A percentile compares a stretch with the other conserved stretches of the same genome.
phyloP scores from a whole-genome alignment of 2,329 filamentous ascomycete species.

The Aureobasidium sp. region DNA sequence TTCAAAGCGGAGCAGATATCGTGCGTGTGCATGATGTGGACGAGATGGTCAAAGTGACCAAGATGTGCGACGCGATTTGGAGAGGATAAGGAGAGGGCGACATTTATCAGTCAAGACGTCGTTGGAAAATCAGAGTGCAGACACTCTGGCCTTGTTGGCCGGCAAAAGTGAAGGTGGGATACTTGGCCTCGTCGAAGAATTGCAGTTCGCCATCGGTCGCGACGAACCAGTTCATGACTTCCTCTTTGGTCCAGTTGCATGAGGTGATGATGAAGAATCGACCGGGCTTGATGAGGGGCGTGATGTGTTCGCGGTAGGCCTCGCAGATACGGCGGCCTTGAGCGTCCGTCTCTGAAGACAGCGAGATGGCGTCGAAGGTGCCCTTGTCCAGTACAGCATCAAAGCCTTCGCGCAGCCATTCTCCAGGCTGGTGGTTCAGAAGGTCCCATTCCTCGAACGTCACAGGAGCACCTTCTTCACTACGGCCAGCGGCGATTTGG shows the following conservation, averaged over 20 bases:
- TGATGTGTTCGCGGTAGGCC: constrained; percentile 61
- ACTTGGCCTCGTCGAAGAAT: constrained; percentile 62
- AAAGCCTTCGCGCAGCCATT: constrained; percentile 61
- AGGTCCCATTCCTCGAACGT: constrained; percentile 47
- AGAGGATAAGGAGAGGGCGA: constrained; percentile 29
- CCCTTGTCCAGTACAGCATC: constrained; percentile 96
- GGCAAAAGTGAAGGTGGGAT: constrained; percentile 82
- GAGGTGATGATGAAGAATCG: constrained; percentile 81
- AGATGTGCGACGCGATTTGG: constrained; percentile 92
- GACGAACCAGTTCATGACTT: constrained; percentile 73
- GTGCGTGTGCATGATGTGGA: constrained; percentile 83
- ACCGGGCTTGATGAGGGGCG: constrained; percentile 57
- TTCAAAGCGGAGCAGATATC: constrained; percentile 82
- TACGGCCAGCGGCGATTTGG: constrained; percentile 40
- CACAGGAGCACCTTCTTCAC: constrained; percentile 25
- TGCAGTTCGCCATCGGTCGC: constrained; percentile 40
- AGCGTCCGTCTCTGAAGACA: constrained; percentile 50
- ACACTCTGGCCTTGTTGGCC: constrained; percentile 83
- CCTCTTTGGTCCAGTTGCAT: constrained; percentile 95
- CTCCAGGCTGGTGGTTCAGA: constrained; percentile 30
- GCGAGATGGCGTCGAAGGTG: constrained; percentile 88
- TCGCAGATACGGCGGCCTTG: constrained; percentile 58
- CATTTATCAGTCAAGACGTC: background rate
- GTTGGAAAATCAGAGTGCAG: constrained; percentile 71
- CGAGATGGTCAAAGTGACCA: constrained; percentile 76